phyloP scores from a whole-genome alignment of 1,284 basidiomycete species.

The Paramarasmius palmivorus region DNA sequence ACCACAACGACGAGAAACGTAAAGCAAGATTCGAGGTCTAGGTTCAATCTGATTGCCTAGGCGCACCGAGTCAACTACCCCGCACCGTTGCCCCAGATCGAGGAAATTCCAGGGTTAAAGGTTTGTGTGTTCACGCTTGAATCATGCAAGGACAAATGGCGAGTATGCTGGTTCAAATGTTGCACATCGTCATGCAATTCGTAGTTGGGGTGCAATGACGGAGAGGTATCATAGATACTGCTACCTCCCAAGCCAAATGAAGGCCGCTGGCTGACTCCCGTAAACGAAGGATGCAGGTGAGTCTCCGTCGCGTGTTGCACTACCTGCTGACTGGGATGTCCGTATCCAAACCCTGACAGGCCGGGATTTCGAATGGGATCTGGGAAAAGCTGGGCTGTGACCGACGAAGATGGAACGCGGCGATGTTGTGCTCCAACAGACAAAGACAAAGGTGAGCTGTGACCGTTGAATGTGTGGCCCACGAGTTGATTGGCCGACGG shows the following conservation, averaged over 20 bases:
- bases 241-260: constrained; percentile 9
- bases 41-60: no score
- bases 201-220: background rate
- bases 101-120: constrained; percentile 25
- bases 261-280: constrained; percentile 12
- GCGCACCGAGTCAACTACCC: constrained; percentile 18
- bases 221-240: constrained; percentile 21
- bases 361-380: constrained; percentile 3
- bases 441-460: constrained; percentile 16
- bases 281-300: background rate
- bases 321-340: background rate
- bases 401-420: constrained; percentile 27
- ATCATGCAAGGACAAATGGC: constrained; percentile 29
- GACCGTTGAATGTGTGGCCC: constrained; percentile 25
- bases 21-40: no score
- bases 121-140: constrained; percentile 23
- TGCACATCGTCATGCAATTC: background rate
- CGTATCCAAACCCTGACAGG: constrained; percentile 2
- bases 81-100: constrained; percentile 32
- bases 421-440: constrained; percentile 18
- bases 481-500: constrained; percentile 27
- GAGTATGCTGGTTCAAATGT: constrained; percentile 23
- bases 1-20: no score
- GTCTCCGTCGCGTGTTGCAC: background rate
- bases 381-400: constrained; percentile 10